Conservation (phyloP, 1,284 basidiomycete species). For the Cryptococcus floricola region DNA sequence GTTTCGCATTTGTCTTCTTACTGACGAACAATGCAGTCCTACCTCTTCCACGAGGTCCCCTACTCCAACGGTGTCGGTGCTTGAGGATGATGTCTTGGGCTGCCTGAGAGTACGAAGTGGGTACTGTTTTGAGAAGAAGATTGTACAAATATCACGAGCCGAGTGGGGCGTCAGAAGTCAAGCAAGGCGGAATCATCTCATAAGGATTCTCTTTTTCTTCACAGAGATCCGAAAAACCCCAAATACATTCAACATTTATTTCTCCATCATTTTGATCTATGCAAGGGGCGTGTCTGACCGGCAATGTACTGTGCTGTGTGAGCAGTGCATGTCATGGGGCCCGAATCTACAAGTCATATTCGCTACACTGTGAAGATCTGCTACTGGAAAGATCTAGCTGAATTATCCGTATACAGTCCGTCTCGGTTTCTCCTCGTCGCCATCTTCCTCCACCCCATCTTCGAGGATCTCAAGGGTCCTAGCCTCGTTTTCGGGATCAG, state of each 20-base stretch:
- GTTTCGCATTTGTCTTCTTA: not conserved
- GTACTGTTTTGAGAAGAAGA: not conserved
- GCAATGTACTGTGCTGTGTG: too few species aligned
- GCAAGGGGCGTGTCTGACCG: too few species aligned
- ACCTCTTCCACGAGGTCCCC: constrained; percentile 52
- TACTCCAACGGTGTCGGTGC: constrained; percentile 28
- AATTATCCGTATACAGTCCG: constrained; percentile 10
- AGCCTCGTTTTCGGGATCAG: constrained; percentile 4
- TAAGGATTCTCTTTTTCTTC: too few species aligned
- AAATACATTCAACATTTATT: too few species aligned
- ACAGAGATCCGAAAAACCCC: too few species aligned
- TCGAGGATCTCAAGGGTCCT: constrained; percentile 24
- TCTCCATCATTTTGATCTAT: too few species aligned
- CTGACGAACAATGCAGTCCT: constrained; percentile 33
- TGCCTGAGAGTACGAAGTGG: not conserved
- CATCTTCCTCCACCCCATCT: constrained; percentile 18
- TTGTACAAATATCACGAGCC: not conserved
- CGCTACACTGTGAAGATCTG: too few species aligned
- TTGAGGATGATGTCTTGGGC: not conserved
- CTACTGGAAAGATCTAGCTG: too few species aligned
- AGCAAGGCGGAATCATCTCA: too few species aligned
- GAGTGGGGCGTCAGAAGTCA: too few species aligned
- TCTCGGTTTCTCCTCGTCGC: constrained; percentile 9
- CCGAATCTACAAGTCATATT: too few species aligned
- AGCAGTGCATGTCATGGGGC: too few species aligned